A percentile compares a stretch with the other conserved stretches of the same genome.
Evolutionary conservation across 2,329 filamentous ascomycete species (phyloP).

Genomic region (Scytalidium lignicola): DNA sequence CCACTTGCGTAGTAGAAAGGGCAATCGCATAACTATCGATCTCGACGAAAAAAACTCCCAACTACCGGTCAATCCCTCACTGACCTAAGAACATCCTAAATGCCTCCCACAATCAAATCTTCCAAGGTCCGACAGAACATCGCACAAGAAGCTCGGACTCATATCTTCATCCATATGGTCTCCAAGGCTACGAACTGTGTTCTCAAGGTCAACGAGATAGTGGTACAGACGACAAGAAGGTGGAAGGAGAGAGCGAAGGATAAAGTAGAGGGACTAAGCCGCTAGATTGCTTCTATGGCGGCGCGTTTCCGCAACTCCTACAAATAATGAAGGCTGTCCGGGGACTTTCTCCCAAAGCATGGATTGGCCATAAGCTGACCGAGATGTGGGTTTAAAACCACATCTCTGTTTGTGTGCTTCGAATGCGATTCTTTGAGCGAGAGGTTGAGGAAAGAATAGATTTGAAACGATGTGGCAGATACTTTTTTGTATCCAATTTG

Average conservation of each 20-base stretch:
- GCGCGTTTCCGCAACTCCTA: constrained; percentile 86
- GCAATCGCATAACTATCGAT: constrained; percentile 99
- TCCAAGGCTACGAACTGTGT: constrained; percentile 26
- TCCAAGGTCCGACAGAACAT: constrained; percentile 28
- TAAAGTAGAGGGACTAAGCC: constrained; percentile 68
- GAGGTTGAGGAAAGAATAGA: constrained; percentile 55
- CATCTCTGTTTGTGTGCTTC: constrained; percentile 90
- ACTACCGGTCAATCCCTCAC: constrained; percentile 41
- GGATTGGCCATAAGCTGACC: constrained; percentile 26
- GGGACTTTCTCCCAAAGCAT: constrained; percentile 99
- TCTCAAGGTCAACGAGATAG: constrained; percentile 24
- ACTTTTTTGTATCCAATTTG: constrained; percentile 19
- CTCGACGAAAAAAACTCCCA: constrained; percentile 79
- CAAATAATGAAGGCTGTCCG: constrained; percentile 67
- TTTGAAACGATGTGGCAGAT: constrained; percentile 12
- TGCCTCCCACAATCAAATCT: constrained; percentile 30
- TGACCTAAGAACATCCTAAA: constrained; percentile 33
- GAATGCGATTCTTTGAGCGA: constrained; percentile 99
- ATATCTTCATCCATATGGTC: constrained; percentile 77
- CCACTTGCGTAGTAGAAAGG: constrained; percentile 31
- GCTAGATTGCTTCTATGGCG: constrained; percentile 96
- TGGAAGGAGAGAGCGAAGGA: constrained; percentile 41
- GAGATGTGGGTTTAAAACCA: constrained; percentile 32
- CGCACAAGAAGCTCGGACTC: constrained; percentile 60
- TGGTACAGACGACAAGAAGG: constrained; percentile 29